Evolutionary conservation across 805 yeast genomes (phyloP).

Genomic region (Zygotorulaspora sp.): DNA sequence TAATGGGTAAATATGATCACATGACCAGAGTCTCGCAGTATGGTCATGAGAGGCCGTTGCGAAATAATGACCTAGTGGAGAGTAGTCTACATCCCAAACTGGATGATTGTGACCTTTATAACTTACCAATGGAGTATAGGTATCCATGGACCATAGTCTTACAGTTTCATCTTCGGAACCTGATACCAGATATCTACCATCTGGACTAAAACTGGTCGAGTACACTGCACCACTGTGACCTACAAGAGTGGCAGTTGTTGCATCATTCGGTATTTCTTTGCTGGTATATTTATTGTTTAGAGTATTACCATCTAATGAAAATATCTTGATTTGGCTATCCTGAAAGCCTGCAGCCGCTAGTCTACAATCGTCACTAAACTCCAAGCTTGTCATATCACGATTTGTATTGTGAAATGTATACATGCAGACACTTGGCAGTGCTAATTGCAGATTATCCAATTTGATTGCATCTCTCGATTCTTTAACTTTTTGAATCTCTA

Average conservation of each 20-base stretch:
- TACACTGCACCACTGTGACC: constrained; percentile 96
- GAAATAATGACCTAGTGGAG: constrained; percentile 95
- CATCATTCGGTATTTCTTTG: constrained; percentile 37
- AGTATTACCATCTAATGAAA: constrained; percentile 92
- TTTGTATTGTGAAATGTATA: constrained; percentile 96
- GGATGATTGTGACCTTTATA: constrained; percentile 96
- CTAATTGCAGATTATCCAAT: constrained; percentile 65
- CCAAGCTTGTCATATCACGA: constrained; percentile 78
- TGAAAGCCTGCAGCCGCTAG: constrained; percentile 92
- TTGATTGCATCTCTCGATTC: constrained; percentile 75
- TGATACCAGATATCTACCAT: constrained; percentile 71
- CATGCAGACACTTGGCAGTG: constrained; percentile 94
- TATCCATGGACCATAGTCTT: constrained; percentile 89
- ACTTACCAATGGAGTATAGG: constrained; percentile 82
- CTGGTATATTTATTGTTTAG: constrained; percentile 49
- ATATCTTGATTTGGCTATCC: constrained; percentile 82
- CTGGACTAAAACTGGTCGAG: constrained; percentile 87
- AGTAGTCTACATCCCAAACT: constrained; percentile 93
- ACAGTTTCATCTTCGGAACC: constrained; percentile 90
- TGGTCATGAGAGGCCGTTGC: constrained; percentile 98
- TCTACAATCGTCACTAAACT: constrained; percentile 82
- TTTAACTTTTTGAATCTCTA: constrained; percentile 71
- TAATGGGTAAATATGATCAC: constrained; percentile 94
- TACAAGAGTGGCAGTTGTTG: constrained; percentile 42
- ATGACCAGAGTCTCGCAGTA: constrained; percentile 96